Base-by-base conservation (phyloP, 2,329 filamentous ascomycete species). In the Colletotrichum tropicale region DNA sequence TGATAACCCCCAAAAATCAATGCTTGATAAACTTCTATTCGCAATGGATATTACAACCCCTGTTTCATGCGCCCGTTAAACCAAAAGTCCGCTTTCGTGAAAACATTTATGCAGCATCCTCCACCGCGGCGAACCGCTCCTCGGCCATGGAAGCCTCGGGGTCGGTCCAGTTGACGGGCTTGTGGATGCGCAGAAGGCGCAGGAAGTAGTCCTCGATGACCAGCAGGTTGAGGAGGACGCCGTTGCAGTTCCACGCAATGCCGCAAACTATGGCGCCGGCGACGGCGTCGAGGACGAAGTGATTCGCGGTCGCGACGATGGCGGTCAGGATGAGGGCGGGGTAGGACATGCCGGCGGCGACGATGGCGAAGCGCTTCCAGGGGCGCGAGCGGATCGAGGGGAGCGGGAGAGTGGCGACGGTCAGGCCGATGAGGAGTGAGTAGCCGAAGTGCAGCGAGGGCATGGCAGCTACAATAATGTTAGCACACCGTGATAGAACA, bases 391-490 rank as follows among this genome's bases (percentile, higher is more conserved):
- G 89, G 26, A 89, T 85, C 28, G 89, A 87, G 12, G 88, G 84
- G 1, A 94, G 85, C 2, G 93, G 93, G 62, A 94, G 89, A 1
- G 90, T 91, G 78, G 91, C 90, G 73, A 95, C 88, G 6, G 93
- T 95, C 15, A 95, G 84, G 9, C 93, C 93, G 80, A 95, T 92
- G 79, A 95, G 89, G 34, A 95, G 89, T 5, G 92, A 93, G 85
- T 95, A 95, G 5, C 93, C 93, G 80, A 95, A 95, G 82, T 95
- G 93, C 18, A 95, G 87, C 0, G 92, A 94, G 1, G 93, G 93
- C 93, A 95, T 95, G 9, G 93, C 93, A 70, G 92, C 91, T 92
- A 61, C 3, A 10, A 13, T 30, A n/a, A 10, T 28, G 71, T 81
- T 61, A 81, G 72, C 24, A 36, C 0, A 0, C 1, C 2, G 8